Evolutionary conservation across 768 basidiomycete genomes (phyloP), one percentile per base, ranked within the genome.

Genomic region (Podaxis pistillaris): DNA sequence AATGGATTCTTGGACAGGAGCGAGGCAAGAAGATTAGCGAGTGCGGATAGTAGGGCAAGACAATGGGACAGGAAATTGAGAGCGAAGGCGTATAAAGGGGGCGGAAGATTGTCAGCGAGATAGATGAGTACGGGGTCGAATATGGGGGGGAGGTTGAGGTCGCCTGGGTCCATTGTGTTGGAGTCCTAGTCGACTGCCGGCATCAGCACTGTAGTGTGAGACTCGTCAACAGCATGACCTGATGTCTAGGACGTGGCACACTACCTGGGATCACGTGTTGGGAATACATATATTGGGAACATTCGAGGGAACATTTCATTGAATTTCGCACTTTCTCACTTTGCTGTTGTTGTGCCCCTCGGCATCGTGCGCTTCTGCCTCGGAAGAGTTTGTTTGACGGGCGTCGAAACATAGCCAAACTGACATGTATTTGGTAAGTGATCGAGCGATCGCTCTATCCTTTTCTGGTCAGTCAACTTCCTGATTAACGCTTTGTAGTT

Each of bases 41-140:
- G 61, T 5, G 87, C 78, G 7, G 80, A 76, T 65, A 80, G 54
- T 49, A 89, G 74, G 2, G 83, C 78, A 19, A 89, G 72, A 1
- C 76, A 64, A 67, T 89, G 80, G 1, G 86, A 82, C 47, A 88
- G 64, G 57, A 86, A 67, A 11, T 77, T 79, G 58, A 84, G 67
- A 55, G 86, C 64, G 30, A 87, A 70, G 15, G 77, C 77, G 70
- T 84, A 88, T 11, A 87, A 67, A 5, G 84, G 81, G 5, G 78
- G 72, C 9, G 90, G 89, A 1, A 92, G 77, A 47, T 69, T 74
- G 8, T 82, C 81, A 22, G 80, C 73, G 26, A 91, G 73, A 68
- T 80, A 86, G 5, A 80, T 70, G 41, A 92, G 78, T 1, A 86
- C 37, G 15, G 83, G 81, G 63, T 83, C 81, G 61, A 90, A 71